Conservation (phyloP, 2,329 filamentous ascomycete species). For the Aspergillus awamori region DNA sequence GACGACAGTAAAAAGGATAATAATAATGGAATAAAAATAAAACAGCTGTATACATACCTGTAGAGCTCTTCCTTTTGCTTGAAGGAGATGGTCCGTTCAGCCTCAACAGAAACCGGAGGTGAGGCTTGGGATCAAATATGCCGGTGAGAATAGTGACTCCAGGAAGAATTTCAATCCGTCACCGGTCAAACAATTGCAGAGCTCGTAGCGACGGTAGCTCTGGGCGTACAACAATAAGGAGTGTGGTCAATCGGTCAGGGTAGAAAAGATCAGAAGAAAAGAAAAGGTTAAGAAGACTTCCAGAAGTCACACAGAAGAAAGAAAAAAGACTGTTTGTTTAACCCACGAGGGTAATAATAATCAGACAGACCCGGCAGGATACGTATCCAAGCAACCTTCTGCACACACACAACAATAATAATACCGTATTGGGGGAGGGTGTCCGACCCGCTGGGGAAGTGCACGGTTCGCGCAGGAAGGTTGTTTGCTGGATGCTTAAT, state of each 20-base stretch:
- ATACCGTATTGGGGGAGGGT: constrained; percentile 13
- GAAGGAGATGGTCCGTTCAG: neutral
- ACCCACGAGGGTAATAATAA: constrained; percentile 17
- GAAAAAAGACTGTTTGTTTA: neutral
- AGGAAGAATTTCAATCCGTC: constrained; percentile 15
- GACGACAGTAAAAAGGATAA: neutral
- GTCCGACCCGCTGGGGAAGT: constrained; percentile 21
- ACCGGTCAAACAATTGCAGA: constrained; percentile 2
- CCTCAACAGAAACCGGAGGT: neutral
- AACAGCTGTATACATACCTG: constrained; percentile 17
- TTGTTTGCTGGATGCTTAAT: constrained; percentile 13
- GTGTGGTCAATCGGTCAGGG: neutral
- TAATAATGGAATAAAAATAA: neutral
- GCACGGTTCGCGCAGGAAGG: constrained; percentile 20
- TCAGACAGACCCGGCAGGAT: constrained; percentile 5
- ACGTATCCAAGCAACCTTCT: constrained; percentile 11
- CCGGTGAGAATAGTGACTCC: constrained; percentile 17
- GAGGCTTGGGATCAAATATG: neutral
- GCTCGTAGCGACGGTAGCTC: neutral
- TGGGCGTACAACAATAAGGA: constrained; percentile 1
- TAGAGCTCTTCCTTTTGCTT: constrained; percentile 9
- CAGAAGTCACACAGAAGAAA: constrained; percentile 16
- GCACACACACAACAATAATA: constrained; percentile 14
- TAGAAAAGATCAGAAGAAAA: constrained; percentile 11
- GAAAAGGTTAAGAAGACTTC: constrained; percentile 19